Percentiles rank a stretch among this genome's conserved stretches.
Conservation (phyloP, 768 basidiomycete genomes). For the Coprinopsis marcescibilis region DNA sequence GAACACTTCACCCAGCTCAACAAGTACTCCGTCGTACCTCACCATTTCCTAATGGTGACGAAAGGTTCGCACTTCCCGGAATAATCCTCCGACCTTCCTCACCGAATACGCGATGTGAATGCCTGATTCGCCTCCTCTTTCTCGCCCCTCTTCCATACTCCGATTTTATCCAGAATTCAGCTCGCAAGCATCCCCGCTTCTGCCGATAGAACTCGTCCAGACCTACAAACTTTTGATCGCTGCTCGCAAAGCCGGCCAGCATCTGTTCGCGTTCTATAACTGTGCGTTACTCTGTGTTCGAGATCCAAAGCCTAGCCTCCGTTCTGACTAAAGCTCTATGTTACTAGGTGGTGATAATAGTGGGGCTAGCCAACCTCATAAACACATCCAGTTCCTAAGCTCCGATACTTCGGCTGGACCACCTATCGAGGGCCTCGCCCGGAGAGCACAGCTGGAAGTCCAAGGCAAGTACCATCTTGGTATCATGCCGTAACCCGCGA, state of each 20-base stretch:
- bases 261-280: slow-evolving; percentile 85
- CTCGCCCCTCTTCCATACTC: too few species aligned
- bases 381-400: slow-evolving; percentile 86
- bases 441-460: slow-evolving; percentile 49
- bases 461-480: slow-evolving; percentile 34
- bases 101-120: too few species aligned
- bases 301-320: too few species aligned
- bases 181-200: slow-evolving; percentile 74
- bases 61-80: slow-evolving; percentile 50
- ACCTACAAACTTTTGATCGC: slow-evolving; percentile 70
- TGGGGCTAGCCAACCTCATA: slow-evolving; percentile 87
- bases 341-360: slow-evolving; percentile 63
- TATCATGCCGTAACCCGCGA: not conserved
- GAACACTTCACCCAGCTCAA: slow-evolving; percentile 52
- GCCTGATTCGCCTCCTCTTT: too few species aligned
- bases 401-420: slow-evolving; percentile 53
- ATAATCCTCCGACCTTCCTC: too few species aligned
- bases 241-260: slow-evolving; percentile 52
- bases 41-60: slow-evolving; percentile 84
- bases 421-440: slow-evolving; percentile 72
- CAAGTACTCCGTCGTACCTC: slow-evolving; percentile 78
- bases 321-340: too few species aligned
- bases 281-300: slow-evolving; percentile 39
- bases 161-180: slow-evolving; percentile 66
- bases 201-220: slow-evolving; percentile 73